A percentile compares a stretch with the other conserved stretches of the same genome.
phyloP scores from a whole-genome alignment of 192 early-diverging fungal species.

The Linnemannia schmuckeri region DNA sequence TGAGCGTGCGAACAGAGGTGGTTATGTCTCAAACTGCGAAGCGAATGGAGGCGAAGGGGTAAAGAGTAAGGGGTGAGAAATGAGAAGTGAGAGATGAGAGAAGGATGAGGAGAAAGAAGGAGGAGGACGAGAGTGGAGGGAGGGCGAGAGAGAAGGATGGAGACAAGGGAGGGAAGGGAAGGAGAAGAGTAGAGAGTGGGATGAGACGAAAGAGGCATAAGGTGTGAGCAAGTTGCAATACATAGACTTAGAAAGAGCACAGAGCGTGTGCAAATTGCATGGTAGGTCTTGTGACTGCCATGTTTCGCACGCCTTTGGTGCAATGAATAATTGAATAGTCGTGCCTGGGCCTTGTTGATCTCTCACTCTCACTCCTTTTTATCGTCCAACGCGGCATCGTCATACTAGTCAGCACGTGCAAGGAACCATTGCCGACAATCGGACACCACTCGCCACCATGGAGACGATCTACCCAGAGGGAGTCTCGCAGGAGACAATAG shows the following conservation, averaged over 20 bases:
- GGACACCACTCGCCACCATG: background rate
- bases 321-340: background rate
- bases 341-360: conserved; percentile 2
- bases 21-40: no score
- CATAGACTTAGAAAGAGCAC: background rate
- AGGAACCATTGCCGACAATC: background rate
- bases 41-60: no score
- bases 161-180: background rate
- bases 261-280: background rate
- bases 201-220: background rate
- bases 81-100: background rate
- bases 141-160: background rate
- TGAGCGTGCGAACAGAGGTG: background rate
- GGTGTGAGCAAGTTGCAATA: background rate
- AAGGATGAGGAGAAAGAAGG: background rate
- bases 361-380: background rate
- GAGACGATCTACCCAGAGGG: background rate
- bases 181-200: background rate
- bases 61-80: no score
- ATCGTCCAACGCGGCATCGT: background rate
- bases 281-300: background rate
- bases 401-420: background rate
- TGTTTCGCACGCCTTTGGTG: background rate
- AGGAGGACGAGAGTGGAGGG: background rate
- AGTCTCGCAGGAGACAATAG: conserved; percentile 2